These are phyloP conservation scores for Penicillium tannophilum DNA, from an alignment of 495 filamentous ascomycete genomes.

Conservation along the genomic window DNA sequence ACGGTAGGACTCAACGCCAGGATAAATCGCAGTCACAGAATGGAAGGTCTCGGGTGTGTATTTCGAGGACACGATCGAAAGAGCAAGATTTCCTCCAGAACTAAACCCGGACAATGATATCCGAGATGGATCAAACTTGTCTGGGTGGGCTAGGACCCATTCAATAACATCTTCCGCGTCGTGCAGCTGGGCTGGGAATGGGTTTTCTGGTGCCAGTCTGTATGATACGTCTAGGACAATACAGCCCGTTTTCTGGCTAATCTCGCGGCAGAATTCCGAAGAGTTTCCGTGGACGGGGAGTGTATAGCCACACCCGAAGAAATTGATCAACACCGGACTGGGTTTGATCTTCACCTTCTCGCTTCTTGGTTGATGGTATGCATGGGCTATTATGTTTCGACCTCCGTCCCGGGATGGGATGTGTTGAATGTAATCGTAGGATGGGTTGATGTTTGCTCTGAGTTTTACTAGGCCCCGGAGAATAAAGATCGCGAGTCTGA, in stretches of 20 bases:
- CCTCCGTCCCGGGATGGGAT: neutral
- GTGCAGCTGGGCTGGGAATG: constrained; percentile 71
- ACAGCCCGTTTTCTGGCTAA: constrained; percentile 32
- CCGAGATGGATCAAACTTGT: neutral
- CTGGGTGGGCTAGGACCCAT: neutral
- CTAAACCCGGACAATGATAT: constrained; percentile 6
- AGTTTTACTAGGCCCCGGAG: neutral
- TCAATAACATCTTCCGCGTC: constrained; percentile 50
- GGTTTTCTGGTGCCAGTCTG: constrained; percentile 70
- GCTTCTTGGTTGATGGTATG: neutral
- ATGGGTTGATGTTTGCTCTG: neutral
- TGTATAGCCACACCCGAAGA: constrained; percentile 38
- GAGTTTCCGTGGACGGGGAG: constrained; percentile 39
- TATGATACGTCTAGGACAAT: constrained; percentile 61
- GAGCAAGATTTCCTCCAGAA: constrained; percentile 4
- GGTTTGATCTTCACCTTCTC: constrained; percentile 1
- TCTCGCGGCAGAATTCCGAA: constrained; percentile 34
- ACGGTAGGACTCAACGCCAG: neutral
- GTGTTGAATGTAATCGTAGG: neutral
- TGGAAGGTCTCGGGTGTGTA: neutral
- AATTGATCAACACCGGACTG: constrained; percentile 39
- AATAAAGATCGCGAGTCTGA: neutral
- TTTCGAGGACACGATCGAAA: neutral
- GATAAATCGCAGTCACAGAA: neutral
- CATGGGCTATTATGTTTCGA: neutral